Percentiles rank a stretch among this genome's conserved stretches.
Conservation (phyloP, 306 rosid genomes). For the Glycine soja region DNA sequence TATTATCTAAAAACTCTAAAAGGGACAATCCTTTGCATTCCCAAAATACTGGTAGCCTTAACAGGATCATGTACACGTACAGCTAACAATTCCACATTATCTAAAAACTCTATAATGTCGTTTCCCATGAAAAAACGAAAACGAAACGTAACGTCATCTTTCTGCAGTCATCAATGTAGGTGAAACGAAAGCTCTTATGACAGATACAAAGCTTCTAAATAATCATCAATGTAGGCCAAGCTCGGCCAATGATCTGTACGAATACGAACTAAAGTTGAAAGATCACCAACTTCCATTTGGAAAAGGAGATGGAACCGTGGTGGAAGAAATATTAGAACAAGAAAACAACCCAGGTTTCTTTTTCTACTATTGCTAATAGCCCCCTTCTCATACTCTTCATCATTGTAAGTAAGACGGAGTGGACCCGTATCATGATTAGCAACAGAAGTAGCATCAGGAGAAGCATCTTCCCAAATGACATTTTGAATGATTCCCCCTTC, state of each 20-base stretch:
- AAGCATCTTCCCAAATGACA: slow-evolving; percentile 74
- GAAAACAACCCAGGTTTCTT: slow-evolving; percentile 75
- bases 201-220: slow-evolving; percentile 88
- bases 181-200: slow-evolving; percentile 49
- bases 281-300: slow-evolving; percentile 89
- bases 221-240: slow-evolving; percentile 95
- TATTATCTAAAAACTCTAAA: no score
- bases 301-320: slow-evolving; percentile 97
- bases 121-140: no score
- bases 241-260: slow-evolving; percentile 99
- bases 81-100: no score
- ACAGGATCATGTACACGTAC: no score
- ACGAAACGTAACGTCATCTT: no score
- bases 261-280: slow-evolving; percentile 87
- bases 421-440: slow-evolving; percentile 61
- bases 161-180: slow-evolving; percentile 15
- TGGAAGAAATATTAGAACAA: slow-evolving; percentile 87
- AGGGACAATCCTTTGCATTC: no score
- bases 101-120: no score
- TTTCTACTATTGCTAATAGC: slow-evolving; percentile 50
- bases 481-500: slow-evolving; percentile 76
- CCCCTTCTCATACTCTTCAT: slow-evolving; percentile 61
- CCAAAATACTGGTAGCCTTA: no score
- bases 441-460: slow-evolving; percentile 50
- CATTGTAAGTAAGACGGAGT: slow-evolving; percentile 76